Conservation (phyloP, 306 rosid species). For the Dicorynia guianensis region DNA sequence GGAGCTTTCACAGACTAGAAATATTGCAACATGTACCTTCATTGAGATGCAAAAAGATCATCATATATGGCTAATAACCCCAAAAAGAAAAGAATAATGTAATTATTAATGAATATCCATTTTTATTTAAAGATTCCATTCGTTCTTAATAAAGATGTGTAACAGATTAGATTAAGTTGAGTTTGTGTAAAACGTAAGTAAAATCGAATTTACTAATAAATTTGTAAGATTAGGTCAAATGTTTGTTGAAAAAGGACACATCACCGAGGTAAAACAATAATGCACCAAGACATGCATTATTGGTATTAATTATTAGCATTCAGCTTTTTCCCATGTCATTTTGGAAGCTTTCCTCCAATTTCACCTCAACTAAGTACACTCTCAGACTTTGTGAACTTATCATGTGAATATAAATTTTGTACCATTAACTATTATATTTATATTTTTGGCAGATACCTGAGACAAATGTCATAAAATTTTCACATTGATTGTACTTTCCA, state of each 20-base stretch:
- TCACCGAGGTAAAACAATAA: too few relatives aligned
- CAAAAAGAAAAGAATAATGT: too few relatives aligned
- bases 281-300: background rate
- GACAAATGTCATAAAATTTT: conserved; percentile 26
- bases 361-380: background rate
- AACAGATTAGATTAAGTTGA: too few relatives aligned
- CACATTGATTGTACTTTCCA: conserved; percentile 35
- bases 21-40: conserved; percentile 32
- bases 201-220: too few relatives aligned
- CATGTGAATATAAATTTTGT: conserved; percentile 7
- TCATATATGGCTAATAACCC: too few relatives aligned
- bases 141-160: too few relatives aligned
- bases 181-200: too few relatives aligned
- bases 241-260: too few relatives aligned
- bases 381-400: background rate
- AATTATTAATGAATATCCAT: too few relatives aligned
- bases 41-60: conserved; percentile 38
- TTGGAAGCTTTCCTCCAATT: background rate
- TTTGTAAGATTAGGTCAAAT: too few relatives aligned
- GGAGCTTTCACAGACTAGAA: conserved; percentile 40
- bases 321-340: background rate
- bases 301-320: background rate
- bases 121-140: too few relatives aligned
- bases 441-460: background rate
- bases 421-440: background rate